phyloP scores from a whole-genome alignment of 1,284 basidiomycete genomes.

The Ustilago crameri region DNA sequence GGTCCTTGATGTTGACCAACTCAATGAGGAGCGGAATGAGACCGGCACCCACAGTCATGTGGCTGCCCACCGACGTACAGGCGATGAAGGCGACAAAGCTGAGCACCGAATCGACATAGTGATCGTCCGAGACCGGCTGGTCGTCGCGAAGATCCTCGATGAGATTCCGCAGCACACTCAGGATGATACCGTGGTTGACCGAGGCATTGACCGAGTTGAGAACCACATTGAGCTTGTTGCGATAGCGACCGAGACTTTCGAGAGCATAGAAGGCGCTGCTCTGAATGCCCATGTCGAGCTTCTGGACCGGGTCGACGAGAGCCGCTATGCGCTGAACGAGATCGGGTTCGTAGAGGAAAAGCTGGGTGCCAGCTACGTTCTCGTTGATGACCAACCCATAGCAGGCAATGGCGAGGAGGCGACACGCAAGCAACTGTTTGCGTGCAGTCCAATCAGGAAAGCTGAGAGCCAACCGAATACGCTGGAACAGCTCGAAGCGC shows the following conservation, averaged over 20 bases:
- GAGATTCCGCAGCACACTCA: constrained; percentile 55
- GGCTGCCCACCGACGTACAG: constrained; percentile 83
- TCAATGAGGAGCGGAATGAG: constrained; percentile 80
- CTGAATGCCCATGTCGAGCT: constrained; percentile 70
- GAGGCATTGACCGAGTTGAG: constrained; percentile 91
- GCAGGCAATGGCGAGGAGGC: constrained; percentile 87
- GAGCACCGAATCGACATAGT: constrained; percentile 72
- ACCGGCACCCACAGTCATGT: constrained; percentile 97
- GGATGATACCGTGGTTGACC: constrained; percentile 87
- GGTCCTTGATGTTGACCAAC: constrained; percentile 44
- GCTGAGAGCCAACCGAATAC: constrained; percentile 81
- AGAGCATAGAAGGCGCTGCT: constrained; percentile 86
- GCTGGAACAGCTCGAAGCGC: constrained; percentile 88
- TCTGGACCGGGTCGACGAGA: constrained; percentile 49
- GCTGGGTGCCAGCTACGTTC: constrained; percentile 78
- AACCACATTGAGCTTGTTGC: constrained; percentile 84
- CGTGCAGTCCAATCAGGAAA: constrained; percentile 76
- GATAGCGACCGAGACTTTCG: constrained; percentile 88
- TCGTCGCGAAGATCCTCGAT: constrained; percentile 46
- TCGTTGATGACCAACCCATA: constrained; percentile 73
- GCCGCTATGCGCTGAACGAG: constrained; percentile 70
- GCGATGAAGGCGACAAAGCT: constrained; percentile 88
- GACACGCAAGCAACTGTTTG: constrained; percentile 81
- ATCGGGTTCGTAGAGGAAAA: constrained; percentile 95
- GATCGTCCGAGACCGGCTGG: constrained; percentile 74